A percentile compares a stretch with the other conserved stretches of the same genome.
These are phyloP conservation scores for Mucor ambiguus DNA, from an alignment of 371 early-diverging fungal genomes.

Conservation along the genomic window DNA sequence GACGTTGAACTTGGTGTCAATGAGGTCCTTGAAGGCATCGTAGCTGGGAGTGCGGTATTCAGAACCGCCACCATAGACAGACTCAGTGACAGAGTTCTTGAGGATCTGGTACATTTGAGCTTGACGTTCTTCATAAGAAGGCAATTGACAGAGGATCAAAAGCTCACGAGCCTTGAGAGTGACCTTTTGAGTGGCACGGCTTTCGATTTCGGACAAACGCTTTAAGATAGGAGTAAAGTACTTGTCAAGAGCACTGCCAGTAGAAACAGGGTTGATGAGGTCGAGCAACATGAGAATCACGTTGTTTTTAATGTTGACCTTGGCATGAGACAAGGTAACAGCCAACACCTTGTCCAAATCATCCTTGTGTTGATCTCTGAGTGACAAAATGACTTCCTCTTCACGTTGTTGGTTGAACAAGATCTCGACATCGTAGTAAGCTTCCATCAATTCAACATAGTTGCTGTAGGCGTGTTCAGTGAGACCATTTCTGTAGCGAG, in stretches of 20 bases:
- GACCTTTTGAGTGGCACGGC: constrained; percentile 83
- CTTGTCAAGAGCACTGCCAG: constrained; percentile 69
- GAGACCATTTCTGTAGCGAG: constrained; percentile 77
- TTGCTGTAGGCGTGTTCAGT: constrained; percentile 74
- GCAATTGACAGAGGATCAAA: constrained; percentile 90
- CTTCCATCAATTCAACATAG: constrained; percentile 76
- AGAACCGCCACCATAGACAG: constrained; percentile 71
- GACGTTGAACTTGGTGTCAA: constrained; percentile 93
- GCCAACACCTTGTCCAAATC: constrained; percentile 76
- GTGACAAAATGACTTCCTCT: constrained; percentile 82
- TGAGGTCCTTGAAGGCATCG: constrained; percentile 85
- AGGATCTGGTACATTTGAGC: constrained; percentile 85
- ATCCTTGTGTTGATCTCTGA: constrained; percentile 87
- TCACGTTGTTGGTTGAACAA: constrained; percentile 82
- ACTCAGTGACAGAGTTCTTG: constrained; percentile 77
- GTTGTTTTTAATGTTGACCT: constrained; percentile 79
- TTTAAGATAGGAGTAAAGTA: constrained; percentile 82
- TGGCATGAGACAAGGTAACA: constrained; percentile 85
- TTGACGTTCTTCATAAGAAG: constrained; percentile 90
- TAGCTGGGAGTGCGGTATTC: constrained; percentile 79
- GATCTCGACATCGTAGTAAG: constrained; percentile 85
- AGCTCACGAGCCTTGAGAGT: constrained; percentile 93
- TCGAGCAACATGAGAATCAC: constrained; percentile 81
- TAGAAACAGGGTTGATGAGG: constrained; percentile 65
- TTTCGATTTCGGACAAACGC: constrained; percentile 79